A percentile compares a stretch with the other conserved stretches of the same genome.
phyloP scores from a whole-genome alignment of 129 eudicot genomes.

The Ambrosia trifida region DNA sequence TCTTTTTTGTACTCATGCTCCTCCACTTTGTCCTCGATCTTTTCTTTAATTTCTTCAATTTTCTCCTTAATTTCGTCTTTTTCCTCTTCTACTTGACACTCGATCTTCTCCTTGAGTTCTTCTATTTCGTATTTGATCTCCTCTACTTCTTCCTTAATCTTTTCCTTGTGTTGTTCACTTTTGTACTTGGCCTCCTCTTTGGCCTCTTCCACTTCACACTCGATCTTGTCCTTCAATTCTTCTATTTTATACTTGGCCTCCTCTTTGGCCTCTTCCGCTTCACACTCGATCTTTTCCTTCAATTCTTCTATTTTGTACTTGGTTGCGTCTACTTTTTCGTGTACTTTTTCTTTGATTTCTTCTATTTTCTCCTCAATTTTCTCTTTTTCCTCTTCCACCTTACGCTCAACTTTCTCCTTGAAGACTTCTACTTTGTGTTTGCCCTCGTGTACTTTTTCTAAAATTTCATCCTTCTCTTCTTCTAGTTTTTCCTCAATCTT shows the following conservation, averaged over 20 bases:
- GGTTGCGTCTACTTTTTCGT: not conserved
- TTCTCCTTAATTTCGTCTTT: conserved; percentile 16
- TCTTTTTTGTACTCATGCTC: conserved; percentile 23
- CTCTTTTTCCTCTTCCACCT: conserved; percentile 17
- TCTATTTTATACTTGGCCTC: not conserved
- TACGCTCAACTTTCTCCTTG: conserved; percentile 16
- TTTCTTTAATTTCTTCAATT: conserved; percentile 24
- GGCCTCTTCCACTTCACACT: conserved; percentile 30
- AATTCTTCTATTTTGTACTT: conserved; percentile 21
- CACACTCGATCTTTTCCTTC: conserved; percentile 28
- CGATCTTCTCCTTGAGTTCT: conserved; percentile 5
- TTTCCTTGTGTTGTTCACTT: conserved; percentile 30
- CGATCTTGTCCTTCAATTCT: conserved; percentile 8
- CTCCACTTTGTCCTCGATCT: conserved; percentile 9
- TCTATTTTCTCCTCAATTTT: conserved; percentile 17
- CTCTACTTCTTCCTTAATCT: not conserved
- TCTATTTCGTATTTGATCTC: not conserved
- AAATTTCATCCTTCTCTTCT: not conserved
- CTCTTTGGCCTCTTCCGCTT: conserved; percentile 27
- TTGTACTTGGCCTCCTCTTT: conserved; percentile 25
- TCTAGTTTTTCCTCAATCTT: not conserved
- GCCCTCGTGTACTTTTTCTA: not conserved
- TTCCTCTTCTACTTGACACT: conserved; percentile 9
- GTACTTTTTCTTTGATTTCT: not conserved
- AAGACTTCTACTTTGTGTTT: not conserved